Evolutionary conservation across 2,329 filamentous ascomycete genomes (phyloP), one percentile per base, ranked within the genome.

Genomic region (Esteya vermicola): DNA sequence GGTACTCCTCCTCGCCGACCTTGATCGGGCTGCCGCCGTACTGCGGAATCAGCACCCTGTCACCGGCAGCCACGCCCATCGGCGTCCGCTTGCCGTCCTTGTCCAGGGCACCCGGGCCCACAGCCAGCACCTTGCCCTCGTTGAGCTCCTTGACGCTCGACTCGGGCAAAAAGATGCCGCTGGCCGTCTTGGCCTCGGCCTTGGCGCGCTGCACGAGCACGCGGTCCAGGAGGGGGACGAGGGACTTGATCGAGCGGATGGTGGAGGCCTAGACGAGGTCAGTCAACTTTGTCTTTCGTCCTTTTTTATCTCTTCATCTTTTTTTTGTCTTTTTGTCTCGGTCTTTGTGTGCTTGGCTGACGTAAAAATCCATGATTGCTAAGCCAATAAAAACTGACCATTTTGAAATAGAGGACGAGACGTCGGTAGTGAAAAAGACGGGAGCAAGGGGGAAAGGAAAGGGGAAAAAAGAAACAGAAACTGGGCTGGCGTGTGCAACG

Each of bases 171-270:
- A 93, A 95, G 73, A 98, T 94, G 56, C 91, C 91, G 57, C 80
- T 80, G 54, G 91, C 86, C 37, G 91, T 98, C 75, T 95, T 95
- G 59, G 86, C 65, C 68, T 96, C 89, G 56, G 89, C 84, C 72
- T 96, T 96, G 68, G 95, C 68, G 65, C 91, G 85, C 78, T 98
- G 91, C 52, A 98, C 85, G 49, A 98, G 81, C 53, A 98, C 86
- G 55, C 91, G 89, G 78, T 98, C 91, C 65, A 98, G 80, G 52
- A 98, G 88, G 48, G 91, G 91, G 45, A 81, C 83, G 55, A 98
- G 88, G 57, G 80, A 79, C 68, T 89, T 91, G 77, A 98, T 88
- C 61, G 83, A 93, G 64, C 89, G 91, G 69, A 96, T 76, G 50
- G 88, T 75, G 58, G 75, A 79, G 52, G 75, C 64, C 75, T 80